Base-by-base conservation (phyloP, 352 stramenopile species). In the Phytophthora vignae region DNA sequence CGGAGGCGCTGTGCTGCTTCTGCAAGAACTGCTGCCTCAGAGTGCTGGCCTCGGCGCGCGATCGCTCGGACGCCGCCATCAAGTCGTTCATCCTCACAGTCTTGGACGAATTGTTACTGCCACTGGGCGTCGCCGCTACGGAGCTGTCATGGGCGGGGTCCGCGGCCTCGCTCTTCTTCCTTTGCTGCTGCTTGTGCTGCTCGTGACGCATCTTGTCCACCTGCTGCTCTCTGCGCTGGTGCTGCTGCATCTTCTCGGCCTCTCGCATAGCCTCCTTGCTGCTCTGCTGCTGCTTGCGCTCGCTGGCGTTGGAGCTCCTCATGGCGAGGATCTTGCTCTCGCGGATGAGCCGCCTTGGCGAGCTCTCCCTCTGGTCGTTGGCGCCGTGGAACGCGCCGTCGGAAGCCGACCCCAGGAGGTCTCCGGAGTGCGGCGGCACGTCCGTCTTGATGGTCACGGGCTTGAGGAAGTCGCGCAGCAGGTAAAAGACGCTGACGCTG, bases 261-360 rank as follows among this genome's bases (percentile, higher is more conserved):
- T 76, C 60, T 36, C 50, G 52, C 15, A 59, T 9, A 31, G 59
- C 29, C n/a, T 58, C 56, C 11, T 25, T 53, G 29, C 8, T 56
- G 12, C 17, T 59, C 22, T 57, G n/a, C 8, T 61, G 22, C 29
- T 33, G 29, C 10, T 53, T 82, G 14, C 33, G 55, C 10, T 71
- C 58, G 52, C 25, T 65, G 10, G 64, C 15, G 22, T 77, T 77
- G 9, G 70, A 80, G 55, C 27, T 78, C 33, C 76, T 76, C 83
- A 92, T 91, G 9, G 71, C 68, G 19, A 91, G 74, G 73, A 93
- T 93, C 54, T 90, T 91, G 69, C 81, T 91, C 77, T 92, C 86
- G 38, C 84, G 84, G 48, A 93, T 84, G 55, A 90, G 64, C 33
- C 79, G 67, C 2, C 49, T 72, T 21, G 66, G 60, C n/a, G 64